A percentile compares a stretch with the other conserved stretches of the same genome.
Conservation (phyloP, 805 yeast species). For the Alloascoidea africana region DNA sequence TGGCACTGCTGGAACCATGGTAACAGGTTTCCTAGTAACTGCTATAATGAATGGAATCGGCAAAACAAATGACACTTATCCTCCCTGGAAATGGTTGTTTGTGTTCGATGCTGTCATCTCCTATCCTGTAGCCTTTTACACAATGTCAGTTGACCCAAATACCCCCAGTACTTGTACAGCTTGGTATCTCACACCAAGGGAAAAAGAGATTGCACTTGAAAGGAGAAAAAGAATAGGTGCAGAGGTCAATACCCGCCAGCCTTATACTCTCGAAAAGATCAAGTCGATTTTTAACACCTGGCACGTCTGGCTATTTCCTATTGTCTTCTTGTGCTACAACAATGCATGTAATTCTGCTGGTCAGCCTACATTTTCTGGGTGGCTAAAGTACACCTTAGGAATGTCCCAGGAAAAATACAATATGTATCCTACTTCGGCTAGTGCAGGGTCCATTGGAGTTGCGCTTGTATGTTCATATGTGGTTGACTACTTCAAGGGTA, state of each 20-base stretch:
- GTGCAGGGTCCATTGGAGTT: slow-evolving; percentile 23
- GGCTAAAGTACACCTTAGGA: slow-evolving; percentile 24
- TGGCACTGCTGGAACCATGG: slow-evolving; percentile 21
- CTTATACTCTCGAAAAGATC: slow-evolving; percentile 20
- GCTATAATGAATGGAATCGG: slow-evolving; percentile 27
- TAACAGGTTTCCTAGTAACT: slow-evolving; percentile 45
- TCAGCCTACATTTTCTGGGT: slow-evolving; percentile 28
- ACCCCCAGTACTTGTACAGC: slow-evolving; percentile 29
- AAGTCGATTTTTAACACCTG: slow-evolving; percentile 25
- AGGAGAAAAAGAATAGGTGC: slow-evolving; percentile 16
- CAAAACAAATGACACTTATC: slow-evolving; percentile 10
- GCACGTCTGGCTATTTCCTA: slow-evolving; percentile 30
- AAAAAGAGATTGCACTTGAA: slow-evolving; percentile 24
- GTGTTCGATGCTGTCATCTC: slow-evolving; percentile 29
- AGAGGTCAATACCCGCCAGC: slow-evolving; percentile 10
- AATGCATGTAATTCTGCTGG: slow-evolving; percentile 19
- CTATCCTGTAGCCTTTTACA: slow-evolving; percentile 28
- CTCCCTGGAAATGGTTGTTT: slow-evolving; percentile 31
- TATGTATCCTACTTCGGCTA: slow-evolving; percentile 24
- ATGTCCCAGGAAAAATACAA: slow-evolving; percentile 22
- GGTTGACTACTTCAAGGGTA: slow-evolving; percentile 22
- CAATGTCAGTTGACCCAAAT: slow-evolving; percentile 27
- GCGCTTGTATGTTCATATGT: slow-evolving; percentile 21
- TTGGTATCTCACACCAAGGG: slow-evolving; percentile 27
- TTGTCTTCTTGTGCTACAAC: slow-evolving; percentile 22